Conservation (phyloP, 78 protist genomes). For the Monosiga brevicollis region DNA sequence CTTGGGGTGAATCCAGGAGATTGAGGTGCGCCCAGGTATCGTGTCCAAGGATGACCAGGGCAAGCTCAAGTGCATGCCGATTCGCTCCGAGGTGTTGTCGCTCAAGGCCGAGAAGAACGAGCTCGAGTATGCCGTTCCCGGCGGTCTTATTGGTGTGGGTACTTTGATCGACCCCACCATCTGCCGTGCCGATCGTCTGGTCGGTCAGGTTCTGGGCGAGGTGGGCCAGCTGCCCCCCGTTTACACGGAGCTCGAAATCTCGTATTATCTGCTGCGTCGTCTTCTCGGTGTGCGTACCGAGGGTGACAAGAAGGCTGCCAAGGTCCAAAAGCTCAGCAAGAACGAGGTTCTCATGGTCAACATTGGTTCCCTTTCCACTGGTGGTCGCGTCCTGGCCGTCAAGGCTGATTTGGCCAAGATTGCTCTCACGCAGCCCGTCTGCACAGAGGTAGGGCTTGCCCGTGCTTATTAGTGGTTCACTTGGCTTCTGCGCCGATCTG, state of each 20-base stretch:
- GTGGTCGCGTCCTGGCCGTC: constrained; percentile 82
- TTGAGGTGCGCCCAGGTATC: constrained; percentile 98
- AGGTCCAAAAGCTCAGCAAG: constrained; percentile 65
- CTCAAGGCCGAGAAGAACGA: constrained; percentile 90
- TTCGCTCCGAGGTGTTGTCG: constrained; percentile 71
- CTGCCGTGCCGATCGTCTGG: constrained; percentile 94
- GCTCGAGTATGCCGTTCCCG: constrained; percentile 98
- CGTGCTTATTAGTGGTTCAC: background rate
- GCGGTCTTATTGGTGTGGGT: constrained; percentile 99
- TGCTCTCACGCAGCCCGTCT: constrained; percentile 88
- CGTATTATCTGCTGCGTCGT: constrained; percentile 81
- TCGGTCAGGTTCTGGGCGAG: constrained; percentile 94
- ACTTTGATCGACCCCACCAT: constrained; percentile 97
- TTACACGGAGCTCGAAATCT: constrained; percentile 74
- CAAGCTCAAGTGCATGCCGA: constrained; percentile 71
- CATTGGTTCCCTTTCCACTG: constrained; percentile 97
- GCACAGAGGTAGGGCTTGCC: constrained; percentile 21
- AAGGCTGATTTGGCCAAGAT: constrained; percentile 88
- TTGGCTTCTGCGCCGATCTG: background rate
- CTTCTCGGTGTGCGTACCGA: constrained; percentile 95
- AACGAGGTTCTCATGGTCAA: constrained; percentile 91
- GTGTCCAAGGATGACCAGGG: constrained; percentile 71
- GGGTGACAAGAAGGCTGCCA: constrained; percentile 63
- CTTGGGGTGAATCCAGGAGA: constrained; percentile 71
- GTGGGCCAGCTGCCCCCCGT: constrained; percentile 86